Conservation (phyloP, 73 alveolate species). For the Symbiodinium natans region DNA sequence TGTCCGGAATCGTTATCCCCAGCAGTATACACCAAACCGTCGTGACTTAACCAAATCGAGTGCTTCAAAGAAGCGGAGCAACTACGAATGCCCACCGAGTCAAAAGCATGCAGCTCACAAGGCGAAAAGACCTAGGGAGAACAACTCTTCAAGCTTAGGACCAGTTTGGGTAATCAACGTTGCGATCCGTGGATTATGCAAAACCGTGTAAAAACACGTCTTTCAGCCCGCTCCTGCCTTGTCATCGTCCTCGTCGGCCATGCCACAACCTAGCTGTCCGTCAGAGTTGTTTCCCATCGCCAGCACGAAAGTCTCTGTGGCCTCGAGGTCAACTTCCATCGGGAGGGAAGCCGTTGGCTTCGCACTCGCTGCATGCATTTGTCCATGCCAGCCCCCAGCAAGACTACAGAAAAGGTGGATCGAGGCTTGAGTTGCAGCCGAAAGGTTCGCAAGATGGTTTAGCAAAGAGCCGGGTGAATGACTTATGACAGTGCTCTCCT, state of each 20-base stretch:
- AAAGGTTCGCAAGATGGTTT: too few relatives aligned
- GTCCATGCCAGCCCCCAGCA: too few relatives aligned
- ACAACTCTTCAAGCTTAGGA: neutral
- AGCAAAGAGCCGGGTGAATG: too few relatives aligned
- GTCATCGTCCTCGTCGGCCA: constrained; percentile 72
- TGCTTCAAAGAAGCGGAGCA: constrained; percentile 72
- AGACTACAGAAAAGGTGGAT: too few relatives aligned
- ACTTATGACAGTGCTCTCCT: too few relatives aligned
- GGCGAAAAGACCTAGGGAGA: constrained; percentile 21
- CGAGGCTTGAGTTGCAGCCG: too few relatives aligned
- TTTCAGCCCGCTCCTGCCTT: neutral
- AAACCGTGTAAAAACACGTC: too few relatives aligned
- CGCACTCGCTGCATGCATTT: too few relatives aligned
- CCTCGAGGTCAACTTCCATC: neutral
- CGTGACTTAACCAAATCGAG: constrained; percentile 46
- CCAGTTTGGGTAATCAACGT: too few relatives aligned
- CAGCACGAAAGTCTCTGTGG: constrained; percentile 6
- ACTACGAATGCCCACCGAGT: neutral
- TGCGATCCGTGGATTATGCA: too few relatives aligned
- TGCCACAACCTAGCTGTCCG: constrained; percentile 31
- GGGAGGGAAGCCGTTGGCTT: neutral
- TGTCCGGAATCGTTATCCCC: constrained; percentile 85
- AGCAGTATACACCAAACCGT: constrained; percentile 68
- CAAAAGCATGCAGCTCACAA: neutral
- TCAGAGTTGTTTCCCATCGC: constrained; percentile 85